Base-by-base conservation (phyloP, 1,284 basidiomycete genomes). In the Leccinum proliferum region DNA sequence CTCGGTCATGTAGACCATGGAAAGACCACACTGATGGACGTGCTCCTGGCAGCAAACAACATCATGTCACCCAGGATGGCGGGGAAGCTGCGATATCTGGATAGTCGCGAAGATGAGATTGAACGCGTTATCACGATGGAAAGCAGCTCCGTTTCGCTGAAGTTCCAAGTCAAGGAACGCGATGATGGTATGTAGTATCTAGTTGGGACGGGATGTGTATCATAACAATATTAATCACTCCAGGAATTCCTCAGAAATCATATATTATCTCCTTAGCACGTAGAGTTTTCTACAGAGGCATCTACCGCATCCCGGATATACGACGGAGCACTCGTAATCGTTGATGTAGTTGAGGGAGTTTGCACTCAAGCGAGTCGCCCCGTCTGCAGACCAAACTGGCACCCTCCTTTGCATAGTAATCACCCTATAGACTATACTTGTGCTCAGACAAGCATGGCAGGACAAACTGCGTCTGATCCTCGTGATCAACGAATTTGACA, bases 51-150 rank as follows among this genome's bases (percentile, higher is more conserved):
- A 3, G 93, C 96, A 35, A 99, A 99, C 78, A 96, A 95, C 71
- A 98, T 99, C 74, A 98, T 99, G 71, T 98, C 96, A 1, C 79
- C 89, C 4, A 81, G 93, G 55, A 92, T 98, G 87, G 97, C 96
- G 0, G 97, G 97, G 25, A 98, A 98, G 76, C 88, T 99, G 73
- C 83, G 97, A 62, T 99, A 97, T 75, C 81, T 99, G 57, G 97
- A 99, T 75, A 94, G 92, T 63, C 83, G 97, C 67, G 95, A 97
- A 73, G 97, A 99, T 71, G 97, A 99, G 74, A 96, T 99, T 73
- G 90, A 98, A 77, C 81, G 97, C 58, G 97, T 97, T 1, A 99
- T 99, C 67, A 99, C 97, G 0, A 99, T 99, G 96, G 96, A 99
- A 77, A 93, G 92, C 67, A 96, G 93, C 73, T 95, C 97, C 1